A percentile compares a stretch with the other conserved stretches of the same genome.
Conservation (phyloP, 192 early-diverging fungal species). For the Backusella tuberculispora region DNA sequence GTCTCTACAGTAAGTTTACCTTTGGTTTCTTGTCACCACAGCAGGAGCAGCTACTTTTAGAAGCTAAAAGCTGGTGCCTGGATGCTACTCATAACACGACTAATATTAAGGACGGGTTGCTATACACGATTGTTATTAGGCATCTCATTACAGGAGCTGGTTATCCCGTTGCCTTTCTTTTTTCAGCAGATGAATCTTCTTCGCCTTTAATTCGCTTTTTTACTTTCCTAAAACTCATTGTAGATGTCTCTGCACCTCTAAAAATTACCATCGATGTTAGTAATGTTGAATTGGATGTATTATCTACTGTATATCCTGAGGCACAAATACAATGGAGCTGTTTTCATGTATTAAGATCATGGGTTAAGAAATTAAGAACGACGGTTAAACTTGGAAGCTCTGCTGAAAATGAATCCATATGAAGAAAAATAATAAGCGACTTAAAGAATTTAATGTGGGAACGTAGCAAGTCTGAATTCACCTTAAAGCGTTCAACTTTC, state of each 20-base stretch:
- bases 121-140: background rate
- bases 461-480: background rate
- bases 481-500: background rate
- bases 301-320: background rate
- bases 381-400: background rate
- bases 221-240: too few relatives aligned
- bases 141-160: background rate
- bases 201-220: too few relatives aligned
- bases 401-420: background rate
- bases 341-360: background rate
- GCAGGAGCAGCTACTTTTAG: too few relatives aligned
- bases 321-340: conserved; percentile 1
- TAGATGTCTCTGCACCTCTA: too few relatives aligned
- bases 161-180: background rate
- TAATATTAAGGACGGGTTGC: background rate
- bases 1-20: too few relatives aligned
- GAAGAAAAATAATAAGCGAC: background rate
- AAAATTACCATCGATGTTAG: conserved; percentile 12
- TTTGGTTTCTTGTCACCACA: too few relatives aligned
- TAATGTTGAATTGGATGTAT: background rate
- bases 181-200: too few relatives aligned
- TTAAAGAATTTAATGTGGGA: conserved; percentile 4
- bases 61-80: conserved; percentile 10
- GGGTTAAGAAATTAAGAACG: background rate
- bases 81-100: background rate